Evolutionary conservation across 352 stramenopile species (phyloP).

Genomic region (Phytophthora pisi): DNA sequence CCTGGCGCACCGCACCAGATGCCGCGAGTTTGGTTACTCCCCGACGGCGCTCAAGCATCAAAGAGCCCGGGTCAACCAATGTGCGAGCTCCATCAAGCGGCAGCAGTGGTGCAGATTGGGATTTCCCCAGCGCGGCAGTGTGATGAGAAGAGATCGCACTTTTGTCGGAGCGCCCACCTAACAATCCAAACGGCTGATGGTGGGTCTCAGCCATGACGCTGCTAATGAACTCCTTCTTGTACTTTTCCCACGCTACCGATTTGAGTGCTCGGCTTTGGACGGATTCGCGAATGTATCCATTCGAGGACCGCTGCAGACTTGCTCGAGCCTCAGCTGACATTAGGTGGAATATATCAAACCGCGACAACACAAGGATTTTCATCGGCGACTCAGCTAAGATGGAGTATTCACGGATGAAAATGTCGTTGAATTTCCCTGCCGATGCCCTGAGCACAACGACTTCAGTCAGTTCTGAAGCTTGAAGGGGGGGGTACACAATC

Average conservation of each 20-base stretch:
- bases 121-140: constrained; percentile 27
- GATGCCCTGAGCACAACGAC: constrained; percentile 51
- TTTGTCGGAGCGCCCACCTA: constrained; percentile 5
- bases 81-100: constrained; percentile 23
- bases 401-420: constrained; percentile 78
- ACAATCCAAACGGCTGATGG: constrained; percentile 13
- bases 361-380: constrained; percentile 80
- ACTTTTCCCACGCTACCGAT: constrained; percentile 79
- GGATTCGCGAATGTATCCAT: constrained; percentile 62
- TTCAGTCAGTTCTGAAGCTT: not conserved
- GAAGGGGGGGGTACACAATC: not conserved
- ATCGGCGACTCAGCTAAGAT: constrained; percentile 77
- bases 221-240: constrained; percentile 66
- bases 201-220: constrained; percentile 45
- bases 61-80: constrained; percentile 42
- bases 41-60: constrained; percentile 43
- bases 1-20: not conserved
- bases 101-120: constrained; percentile 42
- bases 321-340: constrained; percentile 71
- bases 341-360: constrained; percentile 87
- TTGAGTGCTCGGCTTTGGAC: constrained; percentile 78
- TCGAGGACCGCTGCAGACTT: constrained; percentile 70
- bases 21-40: not conserved
- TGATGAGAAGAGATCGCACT: constrained; percentile 1
- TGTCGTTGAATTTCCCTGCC: constrained; percentile 83